Conservation (phyloP, 768 basidiomycete genomes). For the Cubamyces lactineus region DNA sequence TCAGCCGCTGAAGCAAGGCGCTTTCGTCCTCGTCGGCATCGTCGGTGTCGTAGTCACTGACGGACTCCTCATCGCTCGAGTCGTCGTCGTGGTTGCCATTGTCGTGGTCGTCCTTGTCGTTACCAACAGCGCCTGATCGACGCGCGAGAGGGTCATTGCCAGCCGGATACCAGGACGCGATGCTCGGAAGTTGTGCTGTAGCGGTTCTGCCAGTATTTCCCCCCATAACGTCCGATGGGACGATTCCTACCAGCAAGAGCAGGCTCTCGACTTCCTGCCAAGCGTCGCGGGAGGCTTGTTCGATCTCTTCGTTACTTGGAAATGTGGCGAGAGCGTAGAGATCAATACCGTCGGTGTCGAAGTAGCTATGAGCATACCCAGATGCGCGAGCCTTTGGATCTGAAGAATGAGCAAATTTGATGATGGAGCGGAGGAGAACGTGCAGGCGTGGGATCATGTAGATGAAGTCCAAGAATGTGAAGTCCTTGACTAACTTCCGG, state of each 20-base stretch:
- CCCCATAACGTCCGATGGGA: background rate
- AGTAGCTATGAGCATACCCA: constrained; percentile 8
- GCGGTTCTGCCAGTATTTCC: too few relatives aligned
- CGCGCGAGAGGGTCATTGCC: too few relatives aligned
- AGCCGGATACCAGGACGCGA: too few relatives aligned
- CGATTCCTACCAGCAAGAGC: background rate
- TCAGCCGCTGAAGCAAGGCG: too few relatives aligned
- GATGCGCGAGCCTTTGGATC: background rate
- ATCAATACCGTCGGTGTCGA: background rate
- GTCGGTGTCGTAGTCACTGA: too few relatives aligned
- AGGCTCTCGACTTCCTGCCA: background rate
- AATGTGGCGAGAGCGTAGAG: background rate
- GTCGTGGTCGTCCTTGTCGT: too few relatives aligned
- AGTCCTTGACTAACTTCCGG: constrained; percentile 30
- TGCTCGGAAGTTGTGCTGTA: too few relatives aligned
- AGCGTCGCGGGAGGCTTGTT: background rate
- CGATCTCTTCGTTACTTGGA: background rate
- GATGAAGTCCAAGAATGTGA: constrained; percentile 29
- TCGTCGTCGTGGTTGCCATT: too few relatives aligned
- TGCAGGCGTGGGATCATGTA: constrained; percentile 12
- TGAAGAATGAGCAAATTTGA: background rate
- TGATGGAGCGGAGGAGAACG: background rate
- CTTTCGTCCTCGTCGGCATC: too few relatives aligned
- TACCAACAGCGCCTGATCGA: too few relatives aligned
- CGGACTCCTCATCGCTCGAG: too few relatives aligned